Conservation (phyloP, 1,284 basidiomycete species). For the Tylopilus sp. region DNA sequence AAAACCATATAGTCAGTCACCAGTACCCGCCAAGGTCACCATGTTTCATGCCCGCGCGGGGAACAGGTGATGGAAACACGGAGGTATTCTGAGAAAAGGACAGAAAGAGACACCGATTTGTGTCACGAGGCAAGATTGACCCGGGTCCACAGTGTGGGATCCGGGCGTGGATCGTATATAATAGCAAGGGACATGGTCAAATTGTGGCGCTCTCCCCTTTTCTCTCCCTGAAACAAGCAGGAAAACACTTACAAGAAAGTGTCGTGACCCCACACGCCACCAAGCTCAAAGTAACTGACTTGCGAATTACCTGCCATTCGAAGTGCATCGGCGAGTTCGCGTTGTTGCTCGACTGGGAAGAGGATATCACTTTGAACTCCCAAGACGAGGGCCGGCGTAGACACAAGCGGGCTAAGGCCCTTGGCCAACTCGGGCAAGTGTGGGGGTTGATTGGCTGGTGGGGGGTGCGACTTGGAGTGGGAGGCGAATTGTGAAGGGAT, state of each 20-base stretch:
- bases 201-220: background rate
- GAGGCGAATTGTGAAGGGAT: constrained; percentile 40
- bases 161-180: constrained; percentile 7
- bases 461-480: constrained; percentile 67
- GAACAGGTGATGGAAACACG: background rate
- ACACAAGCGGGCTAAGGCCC: constrained; percentile 75
- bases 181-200: background rate
- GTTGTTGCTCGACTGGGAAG: constrained; percentile 96
- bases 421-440: constrained; percentile 80
- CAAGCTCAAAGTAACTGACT: constrained; percentile 96
- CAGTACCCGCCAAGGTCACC: background rate
- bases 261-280: constrained; percentile 98
- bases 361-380: constrained; percentile 97
- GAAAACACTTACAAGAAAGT: constrained; percentile 74
- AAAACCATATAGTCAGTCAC: constrained; percentile 6
- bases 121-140: constrained; percentile 8
- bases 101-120: background rate
- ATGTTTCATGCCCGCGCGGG: background rate
- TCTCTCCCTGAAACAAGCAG: background rate
- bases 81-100: background rate
- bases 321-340: constrained; percentile 91
- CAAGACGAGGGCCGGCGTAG: constrained; percentile 83
- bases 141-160: constrained; percentile 3
- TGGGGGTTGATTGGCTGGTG: constrained; percentile 62
- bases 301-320: constrained; percentile 82